Conservation (phyloP, 495 filamentous ascomycete species). For the Trichoderma orchidacearum region DNA sequence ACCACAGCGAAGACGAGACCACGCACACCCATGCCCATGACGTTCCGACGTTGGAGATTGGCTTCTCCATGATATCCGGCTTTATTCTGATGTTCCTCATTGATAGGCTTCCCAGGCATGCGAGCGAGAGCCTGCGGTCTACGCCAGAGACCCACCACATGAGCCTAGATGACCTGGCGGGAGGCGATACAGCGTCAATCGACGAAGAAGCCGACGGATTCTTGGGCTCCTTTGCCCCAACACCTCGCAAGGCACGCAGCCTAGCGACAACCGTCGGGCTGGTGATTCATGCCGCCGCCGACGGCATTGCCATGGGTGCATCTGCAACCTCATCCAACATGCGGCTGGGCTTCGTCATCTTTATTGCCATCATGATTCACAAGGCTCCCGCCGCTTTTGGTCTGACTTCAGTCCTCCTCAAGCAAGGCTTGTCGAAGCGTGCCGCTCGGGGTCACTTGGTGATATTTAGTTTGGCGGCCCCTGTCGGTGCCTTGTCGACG, state of each 20-base stretch:
- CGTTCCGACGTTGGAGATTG: constrained; percentile 50
- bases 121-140: constrained; percentile 38
- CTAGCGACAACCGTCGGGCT: constrained; percentile 76
- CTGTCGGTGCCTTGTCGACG: constrained; percentile 70
- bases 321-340: constrained; percentile 58
- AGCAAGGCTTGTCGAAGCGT: constrained; percentile 77
- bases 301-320: constrained; percentile 90
- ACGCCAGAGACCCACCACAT: constrained; percentile 50
- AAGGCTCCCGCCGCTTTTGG: constrained; percentile 96
- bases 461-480: constrained; percentile 84
- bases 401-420: constrained; percentile 73
- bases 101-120: constrained; percentile 70
- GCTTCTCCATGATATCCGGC: constrained; percentile 71
- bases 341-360: constrained; percentile 74
- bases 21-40: constrained; percentile 14
- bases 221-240: constrained; percentile 30
- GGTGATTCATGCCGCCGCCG: constrained; percentile 94
- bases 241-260: constrained; percentile 36
- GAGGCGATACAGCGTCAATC: constrained; percentile 21
- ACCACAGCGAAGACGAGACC: constrained; percentile 9
- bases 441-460: constrained; percentile 73
- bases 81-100: constrained; percentile 97
- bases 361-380: constrained; percentile 92
- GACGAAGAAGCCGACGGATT: constrained; percentile 39
- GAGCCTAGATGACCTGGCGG: constrained; percentile 60